Evolutionary conservation across 2,329 filamentous ascomycete species (phyloP), one percentile per base, ranked within the genome.

Genomic region (Monascus ruber): DNA sequence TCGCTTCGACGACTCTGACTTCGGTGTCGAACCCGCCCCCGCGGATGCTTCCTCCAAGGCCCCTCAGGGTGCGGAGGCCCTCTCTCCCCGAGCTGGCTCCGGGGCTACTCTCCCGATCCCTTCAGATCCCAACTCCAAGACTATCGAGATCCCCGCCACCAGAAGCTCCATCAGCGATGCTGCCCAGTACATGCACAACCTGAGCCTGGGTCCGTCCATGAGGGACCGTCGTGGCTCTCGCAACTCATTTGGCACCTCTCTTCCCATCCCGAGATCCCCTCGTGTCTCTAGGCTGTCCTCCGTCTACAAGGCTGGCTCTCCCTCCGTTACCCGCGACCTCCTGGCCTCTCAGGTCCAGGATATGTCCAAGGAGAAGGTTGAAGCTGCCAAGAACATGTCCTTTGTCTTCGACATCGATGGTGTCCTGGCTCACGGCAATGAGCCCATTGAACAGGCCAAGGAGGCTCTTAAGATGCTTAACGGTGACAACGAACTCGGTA

Each of bases 401-500:
- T 87, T 87, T 48, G 83, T 80, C 52, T 88, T 87, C 55, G 66
- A 69, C 45, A 68, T 69, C 39, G 77, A 86, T 52, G 82, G 81
- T 67, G 81, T 86, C 42, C 70, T 85, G 24, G 81, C 84, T 41
- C 81, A 84, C 62, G 80, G 80, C 53, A 79, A 81, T 62, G 70
- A 79, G 42, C 64, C 82, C 42, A 84, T 85, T 46, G 77, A 78
- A 33, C 74, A 83, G 63, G 80, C 77, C 44, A 69, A 74, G 53
- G 71, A 75, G 42, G 76, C 74, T 9, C 73, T 84, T 31, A 75
- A 81, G 58, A 83, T 84, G 59, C 69, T 84, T 37, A 84, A 84
- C 60, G 81, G 80, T 6, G 79, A 83, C 63, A 83, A 83, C 63
- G 78, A 85, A 65, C 76, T 85, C 36, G 81, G 81, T 44, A 84